Base-by-base conservation (phyloP, 768 basidiomycete species). In the Boletellus ananiceps region DNA sequence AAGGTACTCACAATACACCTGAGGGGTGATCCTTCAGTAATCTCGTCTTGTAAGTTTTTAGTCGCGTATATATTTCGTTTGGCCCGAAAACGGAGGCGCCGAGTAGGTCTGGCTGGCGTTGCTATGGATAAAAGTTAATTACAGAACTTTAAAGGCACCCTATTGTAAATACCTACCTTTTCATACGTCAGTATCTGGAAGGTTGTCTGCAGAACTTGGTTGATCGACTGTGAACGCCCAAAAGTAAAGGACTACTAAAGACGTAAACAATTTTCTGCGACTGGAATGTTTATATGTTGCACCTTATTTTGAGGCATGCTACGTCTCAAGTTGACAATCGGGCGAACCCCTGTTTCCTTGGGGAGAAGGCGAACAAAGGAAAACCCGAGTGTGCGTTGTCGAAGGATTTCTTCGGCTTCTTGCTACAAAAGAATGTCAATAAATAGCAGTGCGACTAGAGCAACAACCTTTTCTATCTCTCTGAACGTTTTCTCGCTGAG, bases 311-410 rank as follows among this genome's bases (percentile, higher is more conserved):
- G 57, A 23, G 64, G 61, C 47, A 66, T 75, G 44, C 83, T 76
- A 19, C 71, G 66, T n/a, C 83, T 77, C 37, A 98, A 72, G 62
- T 99, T 98, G 23, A 96, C 88, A 52, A 98, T 95, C 0, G 94
- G 94, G 27, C 96, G 77, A 3, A 98, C 91, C 0, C 96, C 96
- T 4, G 83, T 89, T 50, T 94, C 94, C 66, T 98, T 99, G 0
- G 96, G 96, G 16, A 99, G 71, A 7, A 97, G 74, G 2, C 96
- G 80, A 14, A 95, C 83, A 55, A 87, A 89, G 0, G 93, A 91
- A 61, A 83, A 92, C 0, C 90, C 89, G 2, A 96, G 74, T 52
- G 70, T 79, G 2, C 92, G 78, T 55, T 84, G 80, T n/a, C 80
- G 75, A 12, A 88, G 67, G 33, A 91, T 75, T 48, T 81, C 80